phyloP scores from a whole-genome alignment of 805 yeast genomes.

The Barnettozyma wickerhamii region DNA sequence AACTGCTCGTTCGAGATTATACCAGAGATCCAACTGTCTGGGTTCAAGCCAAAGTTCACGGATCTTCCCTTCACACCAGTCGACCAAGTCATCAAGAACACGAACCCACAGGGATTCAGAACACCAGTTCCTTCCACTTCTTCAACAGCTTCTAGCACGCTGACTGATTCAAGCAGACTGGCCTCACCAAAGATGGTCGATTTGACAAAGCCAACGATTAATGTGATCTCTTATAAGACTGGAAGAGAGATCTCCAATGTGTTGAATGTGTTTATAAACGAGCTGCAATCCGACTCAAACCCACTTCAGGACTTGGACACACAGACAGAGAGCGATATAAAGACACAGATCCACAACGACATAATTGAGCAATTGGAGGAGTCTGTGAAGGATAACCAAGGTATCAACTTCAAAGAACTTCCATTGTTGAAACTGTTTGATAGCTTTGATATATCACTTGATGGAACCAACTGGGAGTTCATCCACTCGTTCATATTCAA shows the following conservation, averaged over 20 bases:
- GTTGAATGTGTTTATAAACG: slow-evolving; percentile 21
- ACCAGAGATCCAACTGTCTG: slow-evolving; percentile 15
- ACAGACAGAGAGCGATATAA: slow-evolving; percentile 7
- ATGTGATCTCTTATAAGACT: slow-evolving; percentile 9
- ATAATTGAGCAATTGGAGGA: slow-evolving; percentile 5
- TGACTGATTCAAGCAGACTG: not conserved
- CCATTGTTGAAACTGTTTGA: slow-evolving; percentile 38
- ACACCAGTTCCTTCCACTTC: not conserved
- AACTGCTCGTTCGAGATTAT: not conserved
- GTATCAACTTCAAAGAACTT: slow-evolving; percentile 15
- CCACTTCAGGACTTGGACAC: not conserved
- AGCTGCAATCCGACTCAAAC: slow-evolving; percentile 4
- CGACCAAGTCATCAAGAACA: slow-evolving; percentile 18
- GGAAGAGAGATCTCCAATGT: slow-evolving; percentile 12
- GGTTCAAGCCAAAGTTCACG: slow-evolving; percentile 11
- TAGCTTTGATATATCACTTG: slow-evolving; percentile 36
- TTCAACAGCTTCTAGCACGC: not conserved
- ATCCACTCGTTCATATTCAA: slow-evolving; percentile 33
- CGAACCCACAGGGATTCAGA: slow-evolving; percentile 17
- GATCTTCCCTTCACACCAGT: slow-evolving; percentile 21
- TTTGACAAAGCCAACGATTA: slow-evolving; percentile 9
- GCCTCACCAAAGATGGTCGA: slow-evolving; percentile 8
- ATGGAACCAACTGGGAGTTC: slow-evolving; percentile 39
- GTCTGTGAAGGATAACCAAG: slow-evolving; percentile 9
- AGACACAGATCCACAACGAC: slow-evolving; percentile 13